Evolutionary conservation across 306 rosid species (phyloP).

Genomic region (Casuarina glauca): DNA sequence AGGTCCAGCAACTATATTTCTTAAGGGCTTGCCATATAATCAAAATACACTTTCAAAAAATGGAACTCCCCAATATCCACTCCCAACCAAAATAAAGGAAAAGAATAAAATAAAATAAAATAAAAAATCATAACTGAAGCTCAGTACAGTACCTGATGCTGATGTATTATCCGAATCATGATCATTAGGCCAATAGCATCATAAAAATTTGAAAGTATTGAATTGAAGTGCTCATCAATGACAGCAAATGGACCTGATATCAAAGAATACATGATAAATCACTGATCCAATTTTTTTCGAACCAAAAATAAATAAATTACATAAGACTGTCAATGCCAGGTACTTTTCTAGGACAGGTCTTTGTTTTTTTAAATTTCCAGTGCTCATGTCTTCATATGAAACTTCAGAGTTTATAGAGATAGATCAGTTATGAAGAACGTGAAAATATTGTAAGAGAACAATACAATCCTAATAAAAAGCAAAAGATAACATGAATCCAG

Average conservation of each 20-base stretch:
- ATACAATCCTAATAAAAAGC: background rate
- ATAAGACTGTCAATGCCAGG: background rate
- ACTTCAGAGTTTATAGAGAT: background rate
- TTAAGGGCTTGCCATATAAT: background rate
- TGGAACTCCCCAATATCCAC: no score
- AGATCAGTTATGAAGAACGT: background rate
- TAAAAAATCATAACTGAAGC: background rate
- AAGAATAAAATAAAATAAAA: background rate
- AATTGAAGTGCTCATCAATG: conserved; percentile 80
- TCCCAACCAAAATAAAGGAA: no score
- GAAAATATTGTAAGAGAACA: background rate
- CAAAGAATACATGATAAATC: conserved; percentile 23
- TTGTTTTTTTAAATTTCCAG: background rate
- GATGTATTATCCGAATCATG: conserved; percentile 86
- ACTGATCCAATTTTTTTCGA: background rate
- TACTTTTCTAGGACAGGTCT: background rate
- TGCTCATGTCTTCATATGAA: background rate
- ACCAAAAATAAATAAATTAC: background rate
- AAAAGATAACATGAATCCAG: conserved; percentile 6
- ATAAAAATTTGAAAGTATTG: conserved; percentile 79
- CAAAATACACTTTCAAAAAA: background rate
- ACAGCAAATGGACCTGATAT: conserved; percentile 81
- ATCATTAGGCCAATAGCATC: conserved; percentile 94
- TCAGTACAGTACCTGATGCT: conserved; percentile 68
- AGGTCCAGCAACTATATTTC: background rate